Conservation (phyloP, 495 filamentous ascomycete species). For the Aspergillus taichungensis region DNA sequence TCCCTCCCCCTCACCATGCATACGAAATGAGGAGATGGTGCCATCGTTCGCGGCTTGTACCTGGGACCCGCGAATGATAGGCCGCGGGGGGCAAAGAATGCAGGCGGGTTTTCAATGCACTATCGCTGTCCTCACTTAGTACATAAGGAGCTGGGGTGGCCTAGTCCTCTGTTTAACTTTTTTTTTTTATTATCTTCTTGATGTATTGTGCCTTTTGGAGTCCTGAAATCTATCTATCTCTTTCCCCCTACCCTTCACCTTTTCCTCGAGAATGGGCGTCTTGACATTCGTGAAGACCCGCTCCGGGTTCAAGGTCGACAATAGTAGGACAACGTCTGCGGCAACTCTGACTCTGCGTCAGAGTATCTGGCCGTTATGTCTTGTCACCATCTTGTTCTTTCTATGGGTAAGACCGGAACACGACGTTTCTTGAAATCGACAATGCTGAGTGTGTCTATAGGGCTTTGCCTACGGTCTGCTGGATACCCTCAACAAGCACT, state of each 20-base stretch:
- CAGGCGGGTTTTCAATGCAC: too few species aligned
- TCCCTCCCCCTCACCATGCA: too few species aligned
- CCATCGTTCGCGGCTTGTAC: too few species aligned
- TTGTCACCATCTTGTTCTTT: constrained; percentile 59
- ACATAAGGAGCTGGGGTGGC: constrained; percentile 1
- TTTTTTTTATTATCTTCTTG: background rate
- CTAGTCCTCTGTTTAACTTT: background rate
- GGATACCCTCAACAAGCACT: constrained; percentile 44
- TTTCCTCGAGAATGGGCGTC: constrained; percentile 16
- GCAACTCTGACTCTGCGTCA: constrained; percentile 51
- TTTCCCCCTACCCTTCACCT: background rate
- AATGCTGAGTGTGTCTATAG: constrained; percentile 16
- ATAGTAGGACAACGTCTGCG: constrained; percentile 45
- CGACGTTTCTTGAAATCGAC: background rate
- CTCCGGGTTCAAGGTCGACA: constrained; percentile 26
- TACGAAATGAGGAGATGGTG: too few species aligned
- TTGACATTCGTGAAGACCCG: constrained; percentile 23
- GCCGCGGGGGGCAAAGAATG: background rate
- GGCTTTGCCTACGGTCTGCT: constrained; percentile 44
- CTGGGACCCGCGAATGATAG: too few species aligned
- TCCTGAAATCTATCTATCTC: background rate
- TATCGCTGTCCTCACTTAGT: background rate
- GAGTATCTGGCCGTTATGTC: constrained; percentile 40
- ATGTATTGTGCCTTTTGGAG: background rate
- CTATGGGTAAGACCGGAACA: constrained; percentile 42